Evolutionary conservation across 345 rosid species (phyloP), one percentile per base, ranked within the genome.

Genomic region (Aquilaria malaccensis): DNA sequence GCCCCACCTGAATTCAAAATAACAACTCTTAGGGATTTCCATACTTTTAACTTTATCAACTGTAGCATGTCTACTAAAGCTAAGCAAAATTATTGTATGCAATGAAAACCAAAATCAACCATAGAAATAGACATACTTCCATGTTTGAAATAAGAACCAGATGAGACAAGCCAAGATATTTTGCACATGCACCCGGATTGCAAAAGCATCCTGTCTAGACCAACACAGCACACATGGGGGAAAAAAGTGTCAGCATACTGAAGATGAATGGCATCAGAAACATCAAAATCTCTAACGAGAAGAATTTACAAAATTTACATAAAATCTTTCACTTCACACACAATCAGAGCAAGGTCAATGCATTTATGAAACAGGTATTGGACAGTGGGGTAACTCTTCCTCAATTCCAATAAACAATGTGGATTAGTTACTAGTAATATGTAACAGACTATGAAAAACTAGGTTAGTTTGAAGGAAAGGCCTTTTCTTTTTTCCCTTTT

Each of bases 141-240:
- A 89, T 67, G 67, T 89, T 93, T 30, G 88, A 85, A 64, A 85
- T 77, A 74, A 93, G 81, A 81, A 85, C 98, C 22, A 64, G 68
- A 76, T 93, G 97, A 73, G 97, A 84, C 69, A 93, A 83, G 59
- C 79, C 79, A 69, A 93, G 95, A 78, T 85, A 85, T 76, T 93
- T 93, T 50, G 96, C 96, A 79, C 98, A 93, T 60, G 98, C 96
- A 59, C 98, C 98, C 13, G 98, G 98, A 78, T 93, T 94, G 86
- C 99, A 90, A 78, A 94, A 94, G 81, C 99, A 94, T 71, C 99
- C 99, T 77, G 99, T 90, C 99, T 94, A 84, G 62, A 80, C 68
- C 73, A 67, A 76, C 77, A 9, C 56, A 66, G 33, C 33, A 67
- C 59, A 55, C 60, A 41, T 45, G 67, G 45, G 13, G 58, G 22